Conservation (phyloP, 768 basidiomycete species). For the Russula griseocarnosa region DNA sequence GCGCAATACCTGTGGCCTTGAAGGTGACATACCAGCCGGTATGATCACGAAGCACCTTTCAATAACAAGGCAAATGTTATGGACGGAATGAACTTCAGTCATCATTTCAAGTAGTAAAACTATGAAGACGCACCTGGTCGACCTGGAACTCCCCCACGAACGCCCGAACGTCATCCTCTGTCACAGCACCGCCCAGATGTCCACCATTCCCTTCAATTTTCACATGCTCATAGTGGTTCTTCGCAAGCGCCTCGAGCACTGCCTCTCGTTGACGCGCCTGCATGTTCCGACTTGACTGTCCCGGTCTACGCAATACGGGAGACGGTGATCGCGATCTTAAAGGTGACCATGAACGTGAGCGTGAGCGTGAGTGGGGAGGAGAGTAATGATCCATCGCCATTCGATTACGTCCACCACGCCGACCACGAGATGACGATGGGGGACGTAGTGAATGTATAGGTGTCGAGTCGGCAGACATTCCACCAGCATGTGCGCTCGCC, state of each 20-base stretch:
- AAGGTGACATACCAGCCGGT: conserved; percentile 83
- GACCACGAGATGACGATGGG: conserved; percentile 9
- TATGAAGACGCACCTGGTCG: conserved; percentile 55
- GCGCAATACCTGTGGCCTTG: conserved; percentile 53
- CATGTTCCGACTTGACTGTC: conserved; percentile 33
- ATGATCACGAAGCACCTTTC: conserved; percentile 65
- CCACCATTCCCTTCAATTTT: conserved; percentile 49
- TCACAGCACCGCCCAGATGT: conserved; percentile 46
- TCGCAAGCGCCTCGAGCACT: conserved; percentile 50
- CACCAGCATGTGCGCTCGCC: conserved; percentile 1
- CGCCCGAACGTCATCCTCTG: conserved; percentile 61
- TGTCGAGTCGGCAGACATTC: conserved; percentile 20
- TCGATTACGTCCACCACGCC: conserved; percentile 23
- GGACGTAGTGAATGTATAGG: conserved; percentile 6
- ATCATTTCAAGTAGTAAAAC: conserved; percentile 6
- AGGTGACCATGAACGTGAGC: conserved; percentile 14
- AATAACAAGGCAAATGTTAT: conserved; percentile 15
- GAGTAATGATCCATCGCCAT: conserved; percentile 26
- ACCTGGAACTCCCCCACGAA: conserved; percentile 71
- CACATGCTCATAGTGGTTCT: conserved; percentile 66
- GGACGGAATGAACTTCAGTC: not conserved
- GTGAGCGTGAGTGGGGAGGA: conserved; percentile 25
- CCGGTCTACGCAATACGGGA: conserved; percentile 41
- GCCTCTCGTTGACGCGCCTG: conserved; percentile 36
- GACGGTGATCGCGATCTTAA: conserved; percentile 40